Conservation (phyloP, 345 rosid species). For the Moricandia arvensis region DNA sequence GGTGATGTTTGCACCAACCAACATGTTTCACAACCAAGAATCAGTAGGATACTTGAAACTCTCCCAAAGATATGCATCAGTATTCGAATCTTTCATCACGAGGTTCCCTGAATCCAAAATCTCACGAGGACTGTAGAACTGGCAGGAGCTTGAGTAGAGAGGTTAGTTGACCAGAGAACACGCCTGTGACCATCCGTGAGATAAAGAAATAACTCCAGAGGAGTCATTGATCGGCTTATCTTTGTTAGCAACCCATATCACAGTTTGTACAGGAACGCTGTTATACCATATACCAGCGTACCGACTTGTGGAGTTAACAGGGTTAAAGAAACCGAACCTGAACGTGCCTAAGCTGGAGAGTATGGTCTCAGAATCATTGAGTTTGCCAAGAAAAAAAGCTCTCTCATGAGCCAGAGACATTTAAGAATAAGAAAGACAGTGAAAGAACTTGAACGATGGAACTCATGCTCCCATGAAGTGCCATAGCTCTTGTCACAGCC, state of each 20-base stretch:
- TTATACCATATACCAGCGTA: slow-evolving; percentile 58
- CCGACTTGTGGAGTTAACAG: slow-evolving; percentile 38
- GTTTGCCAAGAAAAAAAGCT: slow-evolving; percentile 14
- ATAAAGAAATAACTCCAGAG: slow-evolving; percentile 42
- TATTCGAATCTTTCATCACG: slow-evolving; percentile 35
- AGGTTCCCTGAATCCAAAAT: slow-evolving; percentile 58
- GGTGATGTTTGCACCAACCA: slow-evolving; percentile 21
- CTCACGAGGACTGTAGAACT: slow-evolving; percentile 34
- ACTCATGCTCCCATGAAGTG: background rate
- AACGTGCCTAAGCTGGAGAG: slow-evolving; percentile 38
- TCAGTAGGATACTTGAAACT: slow-evolving; percentile 51
- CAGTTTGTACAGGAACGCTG: slow-evolving; percentile 12
- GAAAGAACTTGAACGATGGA: background rate
- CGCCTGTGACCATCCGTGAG: slow-evolving; percentile 40
- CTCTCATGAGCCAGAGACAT: slow-evolving; percentile 22
- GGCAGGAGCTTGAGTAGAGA: slow-evolving; percentile 6
- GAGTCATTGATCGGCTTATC: slow-evolving; percentile 45
- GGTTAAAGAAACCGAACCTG: slow-evolving; percentile 58
- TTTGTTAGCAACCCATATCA: slow-evolving; percentile 57
- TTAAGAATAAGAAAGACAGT: too few relatives aligned
- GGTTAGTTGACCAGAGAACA: slow-evolving; percentile 54
- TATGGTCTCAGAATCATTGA: slow-evolving; percentile 27
- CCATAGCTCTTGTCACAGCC: slow-evolving; percentile 1
- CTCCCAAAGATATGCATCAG: slow-evolving; percentile 43
- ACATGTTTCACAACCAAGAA: slow-evolving; percentile 43